phyloP scores from a whole-genome alignment of 192 early-diverging fungal genomes.

The Entomortierella parvispora region DNA sequence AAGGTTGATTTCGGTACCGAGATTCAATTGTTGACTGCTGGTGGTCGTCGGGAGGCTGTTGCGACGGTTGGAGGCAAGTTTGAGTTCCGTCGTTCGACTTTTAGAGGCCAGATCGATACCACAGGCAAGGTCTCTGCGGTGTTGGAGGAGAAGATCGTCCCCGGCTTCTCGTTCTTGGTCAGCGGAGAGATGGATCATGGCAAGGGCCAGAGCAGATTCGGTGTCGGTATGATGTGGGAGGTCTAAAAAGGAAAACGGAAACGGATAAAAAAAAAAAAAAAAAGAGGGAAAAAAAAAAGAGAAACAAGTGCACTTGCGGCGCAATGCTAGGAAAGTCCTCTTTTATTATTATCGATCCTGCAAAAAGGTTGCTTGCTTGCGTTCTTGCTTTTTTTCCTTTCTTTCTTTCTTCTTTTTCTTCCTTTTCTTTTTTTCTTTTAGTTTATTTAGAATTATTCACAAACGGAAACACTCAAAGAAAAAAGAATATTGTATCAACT shows the following conservation, averaged over 20 bases:
- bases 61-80: conserved; percentile 98
- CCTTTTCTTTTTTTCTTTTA: too few species aligned
- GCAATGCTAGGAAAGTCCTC: too few species aligned
- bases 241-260: conserved; percentile 62
- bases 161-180: conserved; percentile 90
- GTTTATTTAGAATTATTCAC: too few species aligned
- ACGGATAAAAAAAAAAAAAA: background rate
- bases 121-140: conserved; percentile 88
- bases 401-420: too few species aligned
- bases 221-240: conserved; percentile 89
- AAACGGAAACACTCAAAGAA: too few species aligned
- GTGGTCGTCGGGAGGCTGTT: conserved; percentile 86
- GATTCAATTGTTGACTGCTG: conserved; percentile 79
- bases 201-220: conserved; percentile 87
- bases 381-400: too few species aligned
- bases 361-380: background rate
- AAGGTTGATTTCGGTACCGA: conserved; percentile 95
- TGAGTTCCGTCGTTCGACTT: conserved; percentile 90
- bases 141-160: conserved; percentile 95
- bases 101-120: conserved; percentile 93
- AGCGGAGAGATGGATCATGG: conserved; percentile 97
- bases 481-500: too few species aligned
- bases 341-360: background rate
- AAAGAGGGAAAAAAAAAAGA: background rate
- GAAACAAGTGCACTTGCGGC: background rate